Percentiles rank a stretch among this genome's conserved stretches.
These are phyloP conservation scores for Vachellia pachyceras DNA, from an alignment of 306 rosid genomes.

Conservation along the genomic window DNA sequence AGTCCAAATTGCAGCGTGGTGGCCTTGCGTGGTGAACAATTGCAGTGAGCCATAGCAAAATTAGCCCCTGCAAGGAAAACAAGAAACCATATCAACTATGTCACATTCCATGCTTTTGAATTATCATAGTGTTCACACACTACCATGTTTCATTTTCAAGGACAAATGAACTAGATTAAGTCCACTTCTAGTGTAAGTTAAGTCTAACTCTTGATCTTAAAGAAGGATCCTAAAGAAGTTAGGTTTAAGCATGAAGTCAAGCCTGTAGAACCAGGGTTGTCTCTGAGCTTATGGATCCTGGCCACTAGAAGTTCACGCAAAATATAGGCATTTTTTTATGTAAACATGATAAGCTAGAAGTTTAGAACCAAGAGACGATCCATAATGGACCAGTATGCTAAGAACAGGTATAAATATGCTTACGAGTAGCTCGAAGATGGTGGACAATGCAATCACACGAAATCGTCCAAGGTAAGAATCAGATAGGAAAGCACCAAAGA, in stretches of 20 bases:
- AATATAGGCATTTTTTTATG: not conserved
- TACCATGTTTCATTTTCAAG: not conserved
- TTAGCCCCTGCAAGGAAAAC: conserved; percentile 51
- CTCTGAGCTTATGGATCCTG: not conserved
- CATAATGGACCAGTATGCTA: too few species aligned
- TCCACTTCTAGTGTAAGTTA: not conserved
- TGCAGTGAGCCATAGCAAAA: conserved; percentile 68
- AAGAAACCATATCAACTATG: not conserved
- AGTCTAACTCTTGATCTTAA: not conserved
- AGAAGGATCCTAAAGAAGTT: not conserved
- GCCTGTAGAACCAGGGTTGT: not conserved
- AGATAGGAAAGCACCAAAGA: conserved; percentile 77
- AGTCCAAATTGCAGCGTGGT: conserved; percentile 47
- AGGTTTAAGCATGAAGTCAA: not conserved
- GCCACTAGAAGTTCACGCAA: not conserved
- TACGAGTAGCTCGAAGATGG: conserved; percentile 59
- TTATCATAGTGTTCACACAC: not conserved
- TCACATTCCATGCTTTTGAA: not conserved
- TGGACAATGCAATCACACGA: conserved; percentile 58
- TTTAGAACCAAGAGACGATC: too few species aligned
- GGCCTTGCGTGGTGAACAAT: conserved; percentile 40
- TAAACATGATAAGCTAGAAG: too few species aligned
- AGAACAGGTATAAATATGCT: conserved; percentile 19
- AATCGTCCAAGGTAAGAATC: conserved; percentile 77
- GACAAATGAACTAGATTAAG: not conserved